Percentiles rank a stretch among this genome's conserved stretches.
Conservation (phyloP, 1,284 basidiomycete genomes). For the Lignosus rhinocerotis region DNA sequence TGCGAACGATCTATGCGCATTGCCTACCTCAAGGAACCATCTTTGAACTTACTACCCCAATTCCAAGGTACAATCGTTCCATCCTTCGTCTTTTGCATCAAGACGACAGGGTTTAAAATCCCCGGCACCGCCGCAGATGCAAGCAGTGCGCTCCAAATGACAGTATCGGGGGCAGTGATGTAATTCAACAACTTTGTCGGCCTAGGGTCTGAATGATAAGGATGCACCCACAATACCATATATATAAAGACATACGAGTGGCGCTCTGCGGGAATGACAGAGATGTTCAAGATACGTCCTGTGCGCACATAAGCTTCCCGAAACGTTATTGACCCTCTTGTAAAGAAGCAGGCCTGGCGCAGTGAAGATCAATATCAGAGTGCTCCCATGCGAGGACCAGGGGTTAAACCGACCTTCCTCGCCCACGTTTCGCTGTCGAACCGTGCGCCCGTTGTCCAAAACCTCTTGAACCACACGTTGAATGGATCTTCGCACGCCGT, state of each 20-base stretch:
- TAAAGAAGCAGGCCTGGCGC: conserved; percentile 80
- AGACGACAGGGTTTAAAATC: conserved; percentile 83
- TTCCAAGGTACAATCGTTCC: conserved; percentile 91
- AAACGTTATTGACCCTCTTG: conserved; percentile 93
- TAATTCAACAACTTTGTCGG: conserved; percentile 97
- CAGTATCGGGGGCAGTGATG: conserved; percentile 89
- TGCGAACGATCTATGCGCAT: not conserved
- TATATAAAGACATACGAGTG: conserved; percentile 66
- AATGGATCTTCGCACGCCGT: conserved; percentile 90
- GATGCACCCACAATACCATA: not conserved
- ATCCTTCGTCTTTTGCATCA: conserved; percentile 90
- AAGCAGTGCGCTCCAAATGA: conserved; percentile 77
- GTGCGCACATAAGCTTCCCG: conserved; percentile 93
- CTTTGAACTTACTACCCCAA: conserved; percentile 91
- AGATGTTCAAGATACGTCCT: conserved; percentile 92
- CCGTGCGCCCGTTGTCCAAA: conserved; percentile 87
- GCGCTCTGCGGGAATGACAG: conserved; percentile 92
- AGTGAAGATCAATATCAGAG: not conserved
- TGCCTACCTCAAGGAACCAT: conserved; percentile 79
- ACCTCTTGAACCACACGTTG: conserved; percentile 77
- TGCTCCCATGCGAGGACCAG: not conserved
- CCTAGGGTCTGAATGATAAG: conserved; percentile 38
- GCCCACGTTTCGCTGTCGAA: conserved; percentile 95
- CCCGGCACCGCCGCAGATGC: conserved; percentile 87
- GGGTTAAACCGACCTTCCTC: conserved; percentile 59